Evolutionary conservation across 495 filamentous ascomycete genomes (phyloP).

Genomic region (Cladorrhinum samala): DNA sequence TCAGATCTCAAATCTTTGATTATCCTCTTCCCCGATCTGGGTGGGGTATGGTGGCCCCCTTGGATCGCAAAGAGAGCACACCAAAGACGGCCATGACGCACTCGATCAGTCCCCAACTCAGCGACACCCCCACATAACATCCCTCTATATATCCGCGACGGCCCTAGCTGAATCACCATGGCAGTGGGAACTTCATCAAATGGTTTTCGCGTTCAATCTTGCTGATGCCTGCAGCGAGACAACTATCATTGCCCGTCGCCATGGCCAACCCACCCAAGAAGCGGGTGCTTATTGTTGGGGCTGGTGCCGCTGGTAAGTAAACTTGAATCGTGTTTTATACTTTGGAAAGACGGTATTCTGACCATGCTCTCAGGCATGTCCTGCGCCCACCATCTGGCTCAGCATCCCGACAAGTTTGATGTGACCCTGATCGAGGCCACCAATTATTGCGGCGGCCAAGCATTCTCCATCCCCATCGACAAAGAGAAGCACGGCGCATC

Average conservation of each 20-base stretch:
- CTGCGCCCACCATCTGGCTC: conserved; percentile 65
- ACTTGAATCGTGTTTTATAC: not conserved
- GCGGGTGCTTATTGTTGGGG: conserved; percentile 55
- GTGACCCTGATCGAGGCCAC: conserved; percentile 67
- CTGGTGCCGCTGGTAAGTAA: conserved; percentile 52
- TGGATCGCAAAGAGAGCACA: not conserved
- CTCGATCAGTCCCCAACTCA: not conserved
- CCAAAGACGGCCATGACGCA: not conserved
- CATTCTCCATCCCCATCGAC: conserved; percentile 69
- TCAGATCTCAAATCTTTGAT: not conserved
- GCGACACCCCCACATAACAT: too few species aligned
- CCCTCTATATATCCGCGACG: not conserved
- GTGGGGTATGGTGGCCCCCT: not conserved
- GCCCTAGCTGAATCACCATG: not conserved
- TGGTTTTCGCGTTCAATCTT: too few species aligned
- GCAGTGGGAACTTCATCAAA: too few species aligned
- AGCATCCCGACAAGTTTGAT: conserved; percentile 67
- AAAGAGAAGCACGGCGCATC: conserved; percentile 58
- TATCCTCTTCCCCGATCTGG: too few species aligned
- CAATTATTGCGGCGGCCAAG: conserved; percentile 70
- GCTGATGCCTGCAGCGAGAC: too few species aligned
- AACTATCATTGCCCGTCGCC: not conserved
- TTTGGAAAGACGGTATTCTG: not conserved
- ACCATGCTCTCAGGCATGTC: conserved; percentile 43
- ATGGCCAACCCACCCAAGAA: conserved; percentile 22